phyloP scores from a whole-genome alignment of 805 yeast genomes.

The Teunomyces tritomae region DNA sequence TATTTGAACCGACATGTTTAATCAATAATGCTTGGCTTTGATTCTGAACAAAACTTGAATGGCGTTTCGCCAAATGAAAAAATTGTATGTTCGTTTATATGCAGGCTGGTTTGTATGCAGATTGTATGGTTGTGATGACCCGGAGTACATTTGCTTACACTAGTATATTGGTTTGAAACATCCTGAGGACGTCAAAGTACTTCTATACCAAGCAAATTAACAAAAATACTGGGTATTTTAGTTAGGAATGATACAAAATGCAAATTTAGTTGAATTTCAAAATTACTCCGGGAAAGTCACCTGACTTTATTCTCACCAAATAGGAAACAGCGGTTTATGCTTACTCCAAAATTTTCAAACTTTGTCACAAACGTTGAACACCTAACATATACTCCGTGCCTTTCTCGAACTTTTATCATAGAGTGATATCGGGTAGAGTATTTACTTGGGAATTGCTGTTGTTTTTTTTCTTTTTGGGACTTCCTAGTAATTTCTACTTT shows the following conservation, averaged over 20 bases:
- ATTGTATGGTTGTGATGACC: not conserved
- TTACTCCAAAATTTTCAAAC: conserved; percentile 2
- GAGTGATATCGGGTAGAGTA: not conserved
- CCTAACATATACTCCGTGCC: not conserved
- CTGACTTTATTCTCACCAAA: conserved; percentile 1
- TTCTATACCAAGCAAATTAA: too few species aligned
- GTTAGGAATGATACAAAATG: too few species aligned
- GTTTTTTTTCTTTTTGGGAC: not conserved
- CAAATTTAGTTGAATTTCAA: not conserved
- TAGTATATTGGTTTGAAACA: not conserved
- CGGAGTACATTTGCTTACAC: not conserved
- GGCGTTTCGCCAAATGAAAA: conserved; percentile 3
- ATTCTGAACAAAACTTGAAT: not conserved
- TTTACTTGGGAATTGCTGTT: not conserved
- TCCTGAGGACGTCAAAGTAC: not conserved
- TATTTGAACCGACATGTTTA: conserved; percentile 76
- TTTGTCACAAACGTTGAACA: not conserved
- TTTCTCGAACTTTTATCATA: not conserved
- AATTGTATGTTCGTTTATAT: not conserved
- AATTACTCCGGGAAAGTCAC: not conserved
- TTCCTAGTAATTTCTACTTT: not conserved
- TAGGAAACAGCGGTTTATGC: conserved; percentile 3
- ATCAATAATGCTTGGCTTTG: not conserved
- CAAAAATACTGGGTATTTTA: too few species aligned
- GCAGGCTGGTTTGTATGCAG: not conserved